Percentiles rank a stretch among this genome's conserved stretches.
phyloP scores from a whole-genome alignment of 768 basidiomycete species.

The Russula foetens region DNA sequence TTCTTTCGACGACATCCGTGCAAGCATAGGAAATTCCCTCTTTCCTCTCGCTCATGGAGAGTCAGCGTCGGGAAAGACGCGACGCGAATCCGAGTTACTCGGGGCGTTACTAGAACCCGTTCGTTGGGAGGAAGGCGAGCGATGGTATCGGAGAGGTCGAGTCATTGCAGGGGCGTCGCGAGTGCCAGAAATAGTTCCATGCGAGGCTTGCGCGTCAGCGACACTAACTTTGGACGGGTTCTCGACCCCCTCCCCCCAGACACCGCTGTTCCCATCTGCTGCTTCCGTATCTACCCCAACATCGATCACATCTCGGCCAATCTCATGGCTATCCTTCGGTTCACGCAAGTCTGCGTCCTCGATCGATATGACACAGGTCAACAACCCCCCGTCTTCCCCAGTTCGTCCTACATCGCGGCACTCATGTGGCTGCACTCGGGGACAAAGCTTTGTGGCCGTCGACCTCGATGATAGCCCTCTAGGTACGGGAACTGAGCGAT shows the following conservation, averaged over 20 bases:
- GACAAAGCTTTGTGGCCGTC: slow-evolving; percentile 16
- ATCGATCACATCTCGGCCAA: slow-evolving; percentile 10
- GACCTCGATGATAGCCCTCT: slow-evolving; percentile 17
- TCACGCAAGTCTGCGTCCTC: slow-evolving; percentile 14
- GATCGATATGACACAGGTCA: not conserved
- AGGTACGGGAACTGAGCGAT: not conserved
- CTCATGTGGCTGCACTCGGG: slow-evolving; percentile 13
- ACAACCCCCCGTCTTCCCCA: not conserved
- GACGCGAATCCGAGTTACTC: slow-evolving; percentile 13
- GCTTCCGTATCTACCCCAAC: not conserved
- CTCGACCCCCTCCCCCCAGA: not conserved
- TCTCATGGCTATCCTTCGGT: slow-evolving; percentile 18
- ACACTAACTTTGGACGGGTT: slow-evolving; percentile 2
- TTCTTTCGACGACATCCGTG: slow-evolving; percentile 18
- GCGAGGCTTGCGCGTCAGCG: slow-evolving; percentile 12
- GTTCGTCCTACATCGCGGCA: not conserved
- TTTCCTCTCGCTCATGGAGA: slow-evolving; percentile 8
- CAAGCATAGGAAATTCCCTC: slow-evolving; percentile 14
- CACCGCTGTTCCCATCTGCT: not conserved
- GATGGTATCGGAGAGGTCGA: not conserved
- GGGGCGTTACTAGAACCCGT: slow-evolving; percentile 6
- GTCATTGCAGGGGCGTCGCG: not conserved
- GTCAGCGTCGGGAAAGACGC: slow-evolving; percentile 1
- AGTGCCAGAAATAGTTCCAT: slow-evolving; percentile 5
- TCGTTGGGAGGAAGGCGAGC: slow-evolving; percentile 13